Base-by-base conservation (phyloP, 768 basidiomycete genomes). In the Kwoniella sp. region DNA sequence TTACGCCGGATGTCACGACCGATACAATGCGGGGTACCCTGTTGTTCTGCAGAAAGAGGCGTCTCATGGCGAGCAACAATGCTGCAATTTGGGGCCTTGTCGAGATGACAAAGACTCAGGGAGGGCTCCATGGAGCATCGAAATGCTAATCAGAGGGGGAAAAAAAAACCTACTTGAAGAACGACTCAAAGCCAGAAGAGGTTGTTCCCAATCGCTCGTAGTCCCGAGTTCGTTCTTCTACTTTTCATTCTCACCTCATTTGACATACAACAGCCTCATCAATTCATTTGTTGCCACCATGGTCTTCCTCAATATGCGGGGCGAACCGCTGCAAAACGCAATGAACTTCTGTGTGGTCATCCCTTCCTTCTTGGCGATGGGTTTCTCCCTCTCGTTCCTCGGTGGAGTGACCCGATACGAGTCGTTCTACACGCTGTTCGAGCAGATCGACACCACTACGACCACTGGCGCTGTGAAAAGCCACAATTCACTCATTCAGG, bases 281-380 rank as follows among this genome's bases (percentile, higher is more conserved):
- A 7, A 37, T 13, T 37, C 34, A 37, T 13, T 37, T 37, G 13
- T 45, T 17, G 41, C 41, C 41, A 20, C 9, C 8, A 45, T 45
- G 41, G 20, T 17, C 11, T 45, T 45, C 41, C 41, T 45, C 41
- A 45, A 45, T 20, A 7, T 45, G 41, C 41, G 55, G 25, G 64
- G 64, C 11, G 64, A 66, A 29, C n/a, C 67, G 29, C 61, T 68
- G 41, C 67, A 68, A 30, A 37, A 57, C 26, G 31, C 63, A 20
- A 70, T 70, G 69, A 65, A 63, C 50, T 61, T 64, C 31, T 67
- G 58, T 30, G 63, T 70, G 25, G 63, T 67, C n/a, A 47, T 67
- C 2, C 69, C 69, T 11, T 51, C 56, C 9, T 70, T 70, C 66
- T 57, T 70, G 12, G 69, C 69, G 2, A 65, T 65, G 61, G 69